phyloP scores from a whole-genome alignment of 1,284 basidiomycete genomes.

The Mixia osmundae region DNA sequence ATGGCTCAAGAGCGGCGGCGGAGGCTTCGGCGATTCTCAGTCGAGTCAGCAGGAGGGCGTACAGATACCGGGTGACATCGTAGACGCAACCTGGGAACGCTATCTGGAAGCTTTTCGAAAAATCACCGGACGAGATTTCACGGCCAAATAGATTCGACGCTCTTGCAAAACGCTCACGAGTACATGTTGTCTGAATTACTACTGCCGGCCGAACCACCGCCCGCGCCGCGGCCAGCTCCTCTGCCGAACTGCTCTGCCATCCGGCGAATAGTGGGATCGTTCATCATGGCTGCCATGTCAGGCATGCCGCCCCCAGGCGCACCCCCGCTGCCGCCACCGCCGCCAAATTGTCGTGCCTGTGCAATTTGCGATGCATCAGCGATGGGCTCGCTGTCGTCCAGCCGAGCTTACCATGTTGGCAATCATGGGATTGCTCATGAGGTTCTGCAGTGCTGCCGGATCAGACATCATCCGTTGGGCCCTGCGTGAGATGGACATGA shows the following conservation, averaged over 20 bases:
- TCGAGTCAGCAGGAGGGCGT: conserved; percentile 35
- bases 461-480: conserved; percentile 1
- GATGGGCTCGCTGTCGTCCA: no score
- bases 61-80: conserved; percentile 43
- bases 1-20: conserved; percentile 43
- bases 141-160: background rate
- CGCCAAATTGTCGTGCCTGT: no score
- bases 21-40: conserved; percentile 39
- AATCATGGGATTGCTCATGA: background rate
- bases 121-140: conserved; percentile 29
- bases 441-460: no score
- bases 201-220: no score
- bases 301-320: conserved; percentile 2
- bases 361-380: no score
- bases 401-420: background rate
- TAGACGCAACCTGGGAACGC: conserved; percentile 46
- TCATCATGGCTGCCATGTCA: conserved; percentile 1
- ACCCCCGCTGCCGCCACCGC: no score
- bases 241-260: background rate
- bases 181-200: no score
- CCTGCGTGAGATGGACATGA: background rate
- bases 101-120: conserved; percentile 54
- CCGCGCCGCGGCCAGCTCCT: background rate
- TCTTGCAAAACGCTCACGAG: no score
- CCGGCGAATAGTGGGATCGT: background rate